Percentiles rank a stretch among this genome's conserved stretches.
phyloP scores from a whole-genome alignment of 2,329 filamentous ascomycete species.

The Emydomyces testavorans region DNA sequence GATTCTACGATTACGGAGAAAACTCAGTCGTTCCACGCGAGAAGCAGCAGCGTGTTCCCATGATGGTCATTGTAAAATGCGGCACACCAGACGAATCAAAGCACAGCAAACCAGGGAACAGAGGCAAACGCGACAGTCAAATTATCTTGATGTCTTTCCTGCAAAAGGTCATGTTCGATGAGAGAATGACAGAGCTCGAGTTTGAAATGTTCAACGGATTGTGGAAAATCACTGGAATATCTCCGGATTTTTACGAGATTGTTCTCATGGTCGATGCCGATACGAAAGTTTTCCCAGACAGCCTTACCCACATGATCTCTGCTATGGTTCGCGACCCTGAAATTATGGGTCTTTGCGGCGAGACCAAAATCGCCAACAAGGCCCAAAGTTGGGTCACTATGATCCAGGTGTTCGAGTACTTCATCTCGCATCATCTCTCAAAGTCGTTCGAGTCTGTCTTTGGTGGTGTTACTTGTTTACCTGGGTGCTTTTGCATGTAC shows the following conservation, averaged over 20 bases:
- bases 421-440: constrained; percentile 92
- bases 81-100: constrained; percentile 77
- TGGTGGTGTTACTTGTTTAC: constrained; percentile 95
- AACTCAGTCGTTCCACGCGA: constrained; percentile 67
- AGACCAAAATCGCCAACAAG: constrained; percentile 99
- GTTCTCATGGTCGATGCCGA: constrained; percentile 99
- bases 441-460: constrained; percentile 98
- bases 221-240: constrained; percentile 97
- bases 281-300: constrained; percentile 98
- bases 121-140: constrained; percentile 97
- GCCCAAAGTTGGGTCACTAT: constrained; percentile 86
- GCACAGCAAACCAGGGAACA: constrained; percentile 83
- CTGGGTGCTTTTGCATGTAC: constrained; percentile 99
- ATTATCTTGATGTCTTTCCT: constrained; percentile 99
- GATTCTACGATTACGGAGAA: constrained; percentile 92
- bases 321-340: constrained; percentile 99
- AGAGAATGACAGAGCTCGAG: constrained; percentile 98
- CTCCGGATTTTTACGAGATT: constrained; percentile 93
- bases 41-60: constrained; percentile 91
- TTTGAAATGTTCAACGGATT: constrained; percentile 99
- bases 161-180: constrained; percentile 99
- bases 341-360: constrained; percentile 96
- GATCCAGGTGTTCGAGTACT: constrained; percentile 99
- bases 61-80: constrained; percentile 94
- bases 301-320: constrained; percentile 94